Percentiles rank a stretch among this genome's conserved stretches.
phyloP scores from a whole-genome alignment of 345 rosid species.

The Cardamine chenopodiifolia region DNA sequence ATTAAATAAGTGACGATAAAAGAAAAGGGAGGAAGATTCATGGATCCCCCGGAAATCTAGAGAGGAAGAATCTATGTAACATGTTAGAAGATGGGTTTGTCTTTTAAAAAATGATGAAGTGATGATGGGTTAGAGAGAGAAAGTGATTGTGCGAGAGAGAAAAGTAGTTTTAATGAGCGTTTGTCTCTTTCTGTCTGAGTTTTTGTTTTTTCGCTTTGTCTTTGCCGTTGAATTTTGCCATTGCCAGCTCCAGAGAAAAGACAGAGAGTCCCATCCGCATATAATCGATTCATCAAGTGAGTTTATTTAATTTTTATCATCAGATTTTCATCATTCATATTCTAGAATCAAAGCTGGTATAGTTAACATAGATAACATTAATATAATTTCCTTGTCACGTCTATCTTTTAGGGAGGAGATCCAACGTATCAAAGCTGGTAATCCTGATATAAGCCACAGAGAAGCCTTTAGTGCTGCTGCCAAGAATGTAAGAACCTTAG shows the following conservation, averaged over 20 bases:
- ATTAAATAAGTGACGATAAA: background rate
- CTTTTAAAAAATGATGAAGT: conserved; percentile 58
- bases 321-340: background rate
- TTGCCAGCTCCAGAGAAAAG: conserved; percentile 98
- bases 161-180: conserved; percentile 50
- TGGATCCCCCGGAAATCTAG: conserved; percentile 60
- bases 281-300: conserved; percentile 99
- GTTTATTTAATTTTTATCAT: conserved; percentile 16
- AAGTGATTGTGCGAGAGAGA: conserved; percentile 37
- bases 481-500: conserved; percentile 74
- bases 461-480: conserved; percentile 99
- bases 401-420: conserved; percentile 82
- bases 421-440: conserved; percentile 98
- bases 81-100: conserved; percentile 33
- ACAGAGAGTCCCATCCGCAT: conserved; percentile 99
- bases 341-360: background rate
- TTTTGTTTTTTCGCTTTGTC: conserved; percentile 51
- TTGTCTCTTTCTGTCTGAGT: conserved; percentile 52
- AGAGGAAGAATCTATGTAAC: conserved; percentile 42
- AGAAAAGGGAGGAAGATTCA: conserved; percentile 18
- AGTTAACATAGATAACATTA: background rate
- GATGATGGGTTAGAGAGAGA: conserved; percentile 51
- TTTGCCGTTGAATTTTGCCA: conserved; percentile 43
- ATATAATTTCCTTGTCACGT: conserved; percentile 8
- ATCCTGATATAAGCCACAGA: conserved; percentile 99